Percentiles rank a stretch among this genome's conserved stretches.
phyloP scores from a whole-genome alignment of 1,139 yeast species.

The Yueomyces sp. region DNA sequence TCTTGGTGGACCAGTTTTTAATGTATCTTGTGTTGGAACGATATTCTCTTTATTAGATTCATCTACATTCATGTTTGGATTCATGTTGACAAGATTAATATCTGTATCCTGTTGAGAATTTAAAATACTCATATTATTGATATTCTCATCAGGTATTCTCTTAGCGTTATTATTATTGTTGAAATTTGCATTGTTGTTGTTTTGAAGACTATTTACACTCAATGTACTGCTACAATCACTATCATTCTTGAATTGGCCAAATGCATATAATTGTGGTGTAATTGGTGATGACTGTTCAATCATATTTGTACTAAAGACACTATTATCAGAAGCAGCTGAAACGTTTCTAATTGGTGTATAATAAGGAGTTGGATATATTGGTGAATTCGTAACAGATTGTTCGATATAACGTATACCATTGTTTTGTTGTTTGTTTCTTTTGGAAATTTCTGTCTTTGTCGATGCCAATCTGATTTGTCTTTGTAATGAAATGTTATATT shows the following conservation, averaged over 20 bases:
- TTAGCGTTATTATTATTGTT: not conserved
- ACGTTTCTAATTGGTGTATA: slow-evolving; percentile 21
- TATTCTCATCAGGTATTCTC: too few relatives aligned
- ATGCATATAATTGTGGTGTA: slow-evolving; percentile 18
- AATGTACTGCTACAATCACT: slow-evolving; percentile 17
- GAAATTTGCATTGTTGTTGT: slow-evolving; percentile 2
- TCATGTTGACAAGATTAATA: not conserved
- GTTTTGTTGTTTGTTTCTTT: slow-evolving; percentile 6
- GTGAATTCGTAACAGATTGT: slow-evolving; percentile 13
- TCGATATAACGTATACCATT: slow-evolving; percentile 6
- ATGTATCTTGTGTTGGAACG: not conserved
- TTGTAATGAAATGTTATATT: slow-evolving; percentile 14
- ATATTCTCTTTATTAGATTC: slow-evolving; percentile 3
- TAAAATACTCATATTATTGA: not conserved
- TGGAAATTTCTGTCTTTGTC: slow-evolving; percentile 16
- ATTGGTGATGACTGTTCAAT: slow-evolving; percentile 15
- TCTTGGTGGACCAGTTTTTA: slow-evolving; percentile 1
- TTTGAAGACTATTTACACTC: slow-evolving; percentile 16
- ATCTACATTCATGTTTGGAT: not conserved
- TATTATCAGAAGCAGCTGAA: slow-evolving; percentile 16
- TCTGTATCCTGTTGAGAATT: not conserved
- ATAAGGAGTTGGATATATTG: slow-evolving; percentile 14
- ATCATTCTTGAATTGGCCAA: slow-evolving; percentile 10
- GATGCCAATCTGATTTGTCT: slow-evolving; percentile 18
- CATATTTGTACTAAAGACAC: slow-evolving; percentile 15